Percentiles rank a stretch among this genome's conserved stretches.
phyloP scores from a whole-genome alignment of 2,329 filamentous ascomycete genomes.

The Trichoderma atrobrunneum region DNA sequence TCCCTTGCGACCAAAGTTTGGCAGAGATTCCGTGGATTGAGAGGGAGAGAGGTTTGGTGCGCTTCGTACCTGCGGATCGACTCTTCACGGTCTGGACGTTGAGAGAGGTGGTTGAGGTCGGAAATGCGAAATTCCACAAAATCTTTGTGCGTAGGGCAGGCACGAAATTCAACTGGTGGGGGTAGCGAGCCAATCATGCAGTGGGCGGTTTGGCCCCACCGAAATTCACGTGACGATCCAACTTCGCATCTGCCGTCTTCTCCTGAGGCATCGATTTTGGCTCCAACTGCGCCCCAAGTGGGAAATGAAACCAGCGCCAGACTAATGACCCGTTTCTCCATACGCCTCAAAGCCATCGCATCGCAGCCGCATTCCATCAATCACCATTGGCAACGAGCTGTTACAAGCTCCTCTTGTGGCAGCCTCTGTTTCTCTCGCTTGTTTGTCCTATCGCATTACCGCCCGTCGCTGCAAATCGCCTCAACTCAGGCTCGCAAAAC shows the following conservation, averaged over 20 bases:
- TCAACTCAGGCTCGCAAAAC: neutral
- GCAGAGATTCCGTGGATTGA: constrained; percentile 17
- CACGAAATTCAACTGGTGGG: constrained; percentile 35
- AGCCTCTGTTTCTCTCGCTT: constrained; percentile 17
- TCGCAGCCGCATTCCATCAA: constrained; percentile 24
- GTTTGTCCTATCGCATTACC: neutral
- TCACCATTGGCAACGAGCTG: constrained; percentile 19
- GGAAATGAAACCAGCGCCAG: constrained; percentile 17
- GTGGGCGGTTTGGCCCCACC: constrained; percentile 4
- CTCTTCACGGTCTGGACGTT: constrained; percentile 40
- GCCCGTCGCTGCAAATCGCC: neutral
- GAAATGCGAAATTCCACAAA: constrained; percentile 39
- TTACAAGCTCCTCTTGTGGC: constrained; percentile 24
- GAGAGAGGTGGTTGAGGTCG: constrained; percentile 37
- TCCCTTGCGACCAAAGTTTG: constrained; percentile 10
- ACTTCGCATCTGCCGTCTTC: constrained; percentile 14
- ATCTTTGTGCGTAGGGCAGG: constrained; percentile 44
- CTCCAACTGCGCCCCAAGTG: constrained; percentile 11
- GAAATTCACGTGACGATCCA: constrained; percentile 27
- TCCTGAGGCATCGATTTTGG: constrained; percentile 12
- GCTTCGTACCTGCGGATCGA: constrained; percentile 43
- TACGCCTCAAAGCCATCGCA: constrained; percentile 14
- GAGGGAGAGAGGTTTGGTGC: constrained; percentile 20
- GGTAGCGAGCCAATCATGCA: constrained; percentile 38
- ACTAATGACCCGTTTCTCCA: constrained; percentile 17